These are phyloP conservation scores for Brasenia schreberi DNA, from an alignment of 164 flowering plant genomes.

Conservation along the genomic window DNA sequence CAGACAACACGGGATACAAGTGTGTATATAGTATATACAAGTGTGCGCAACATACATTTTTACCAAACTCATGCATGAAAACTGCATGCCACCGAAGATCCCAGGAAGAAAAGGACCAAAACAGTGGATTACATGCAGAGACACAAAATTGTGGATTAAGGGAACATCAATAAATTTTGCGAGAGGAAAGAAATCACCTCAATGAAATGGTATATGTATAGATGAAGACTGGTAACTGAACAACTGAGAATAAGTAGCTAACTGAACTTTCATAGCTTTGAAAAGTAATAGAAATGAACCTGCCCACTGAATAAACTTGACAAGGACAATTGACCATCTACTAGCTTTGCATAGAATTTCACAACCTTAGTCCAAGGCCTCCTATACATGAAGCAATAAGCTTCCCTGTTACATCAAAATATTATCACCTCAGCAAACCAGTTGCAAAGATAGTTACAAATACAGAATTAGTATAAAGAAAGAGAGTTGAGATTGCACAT, in stretches of 20 bases:
- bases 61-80: no score
- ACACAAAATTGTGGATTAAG: no score
- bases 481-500: no score
- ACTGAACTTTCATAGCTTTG: not conserved
- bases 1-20: no score
- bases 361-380: constrained; percentile 65
- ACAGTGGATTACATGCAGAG: no score
- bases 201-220: not conserved
- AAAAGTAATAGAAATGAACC: constrained; percentile 9
- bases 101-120: no score
- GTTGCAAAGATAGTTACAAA: no score
- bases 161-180: not conserved
- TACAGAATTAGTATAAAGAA: not conserved
- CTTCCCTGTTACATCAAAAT: constrained; percentile 35
- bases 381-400: constrained; percentile 53
- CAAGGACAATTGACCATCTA: constrained; percentile 28
- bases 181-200: not conserved
- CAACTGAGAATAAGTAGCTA: not conserved
- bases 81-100: no score
- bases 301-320: constrained; percentile 26
- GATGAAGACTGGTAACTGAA: not conserved
- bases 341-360: constrained; percentile 50
- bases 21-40: no score
- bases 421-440: no score
- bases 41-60: no score